Percentiles rank a stretch among this genome's conserved stretches.
phyloP scores from a whole-genome alignment of 768 basidiomycete species.

The Boletus barrowsii region DNA sequence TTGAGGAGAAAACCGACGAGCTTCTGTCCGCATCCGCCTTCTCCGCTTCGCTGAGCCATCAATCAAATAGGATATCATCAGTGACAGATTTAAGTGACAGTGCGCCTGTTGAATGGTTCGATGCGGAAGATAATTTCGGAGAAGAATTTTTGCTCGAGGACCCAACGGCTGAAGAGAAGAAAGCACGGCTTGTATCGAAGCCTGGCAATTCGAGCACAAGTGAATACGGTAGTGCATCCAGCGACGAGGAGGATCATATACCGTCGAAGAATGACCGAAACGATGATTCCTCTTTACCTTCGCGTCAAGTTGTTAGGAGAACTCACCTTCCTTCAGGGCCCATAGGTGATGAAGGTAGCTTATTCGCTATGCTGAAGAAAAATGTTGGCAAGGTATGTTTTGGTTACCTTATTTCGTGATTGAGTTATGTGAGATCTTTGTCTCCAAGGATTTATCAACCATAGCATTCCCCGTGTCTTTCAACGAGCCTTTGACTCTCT shows the following conservation, averaged over 20 bases:
- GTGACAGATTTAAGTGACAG: slow-evolving; percentile 50
- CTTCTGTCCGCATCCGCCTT: slow-evolving; percentile 21
- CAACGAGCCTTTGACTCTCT: slow-evolving; percentile 82
- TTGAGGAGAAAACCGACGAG: slow-evolving; percentile 45
- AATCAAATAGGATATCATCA: slow-evolving; percentile 45
- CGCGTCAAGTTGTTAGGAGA: slow-evolving; percentile 43
- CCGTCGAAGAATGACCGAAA: not conserved
- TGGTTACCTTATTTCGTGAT: not conserved
- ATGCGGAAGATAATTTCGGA: slow-evolving; percentile 53
- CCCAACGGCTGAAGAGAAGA: slow-evolving; percentile 38
- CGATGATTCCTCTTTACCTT: slow-evolving; percentile 4
- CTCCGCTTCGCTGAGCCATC: slow-evolving; percentile 31
- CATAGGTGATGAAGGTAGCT: slow-evolving; percentile 73
- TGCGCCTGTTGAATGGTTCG: slow-evolving; percentile 65
- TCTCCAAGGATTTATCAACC: slow-evolving; percentile 68
- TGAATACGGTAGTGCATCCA: slow-evolving; percentile 41
- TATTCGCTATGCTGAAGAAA: slow-evolving; percentile 81
- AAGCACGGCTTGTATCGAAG: slow-evolving; percentile 37
- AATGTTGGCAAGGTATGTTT: slow-evolving; percentile 76
- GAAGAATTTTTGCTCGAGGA: slow-evolving; percentile 63
- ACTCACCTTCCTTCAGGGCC: slow-evolving; percentile 58
- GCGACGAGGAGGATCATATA: slow-evolving; percentile 42
- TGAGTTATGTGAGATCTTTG: not conserved
- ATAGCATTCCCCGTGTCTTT: slow-evolving; percentile 86
- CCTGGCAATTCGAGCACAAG: slow-evolving; percentile 41